Conservation (phyloP, 768 basidiomycete genomes). For the Coprinopsis cinerea region DNA sequence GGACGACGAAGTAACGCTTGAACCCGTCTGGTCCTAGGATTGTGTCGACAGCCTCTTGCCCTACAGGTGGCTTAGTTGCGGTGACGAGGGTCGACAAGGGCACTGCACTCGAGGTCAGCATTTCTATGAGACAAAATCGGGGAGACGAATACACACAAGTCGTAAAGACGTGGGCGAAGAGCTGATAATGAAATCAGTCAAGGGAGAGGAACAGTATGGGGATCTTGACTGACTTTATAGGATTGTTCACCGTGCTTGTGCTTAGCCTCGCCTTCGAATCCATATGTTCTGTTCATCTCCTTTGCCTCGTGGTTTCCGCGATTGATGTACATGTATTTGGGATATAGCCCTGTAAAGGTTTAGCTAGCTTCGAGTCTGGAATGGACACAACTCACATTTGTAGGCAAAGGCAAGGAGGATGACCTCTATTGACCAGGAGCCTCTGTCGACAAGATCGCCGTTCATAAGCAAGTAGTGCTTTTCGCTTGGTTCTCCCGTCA, state of each 20-base stretch:
- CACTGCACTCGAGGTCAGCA: constrained; percentile 40
- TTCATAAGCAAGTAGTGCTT: constrained; percentile 89
- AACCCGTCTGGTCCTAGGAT: constrained; percentile 80
- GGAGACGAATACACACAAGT: constrained; percentile 46
- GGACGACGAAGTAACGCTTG: constrained; percentile 91
- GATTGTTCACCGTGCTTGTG: constrained; percentile 95
- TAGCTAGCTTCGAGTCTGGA: constrained; percentile 4
- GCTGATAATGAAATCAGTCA: constrained; percentile 38
- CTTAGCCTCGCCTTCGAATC: constrained; percentile 94
- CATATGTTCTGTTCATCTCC: constrained; percentile 94
- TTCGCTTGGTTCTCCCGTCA: constrained; percentile 81
- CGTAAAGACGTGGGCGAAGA: constrained; percentile 94
- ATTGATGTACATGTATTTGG: constrained; percentile 86
- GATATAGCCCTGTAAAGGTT: constrained; percentile 73
- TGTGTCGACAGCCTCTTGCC: constrained; percentile 33
- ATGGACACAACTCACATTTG: constrained; percentile 60
- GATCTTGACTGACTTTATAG: constrained; percentile 58
- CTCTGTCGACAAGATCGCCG: constrained; percentile 95
- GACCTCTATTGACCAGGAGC: constrained; percentile 93
- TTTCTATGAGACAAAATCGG: constrained; percentile 5
- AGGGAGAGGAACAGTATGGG: too few relatives aligned
- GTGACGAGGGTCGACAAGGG: constrained; percentile 84
- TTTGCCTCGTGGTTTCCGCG: constrained; percentile 96
- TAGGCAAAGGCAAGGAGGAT: constrained; percentile 90
- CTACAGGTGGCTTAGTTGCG: constrained; percentile 56